Evolutionary conservation across 2,329 filamentous ascomycete genomes (phyloP), one percentile per base, ranked within the genome.

Genomic region (Microcyclospora tardicrescens): DNA sequence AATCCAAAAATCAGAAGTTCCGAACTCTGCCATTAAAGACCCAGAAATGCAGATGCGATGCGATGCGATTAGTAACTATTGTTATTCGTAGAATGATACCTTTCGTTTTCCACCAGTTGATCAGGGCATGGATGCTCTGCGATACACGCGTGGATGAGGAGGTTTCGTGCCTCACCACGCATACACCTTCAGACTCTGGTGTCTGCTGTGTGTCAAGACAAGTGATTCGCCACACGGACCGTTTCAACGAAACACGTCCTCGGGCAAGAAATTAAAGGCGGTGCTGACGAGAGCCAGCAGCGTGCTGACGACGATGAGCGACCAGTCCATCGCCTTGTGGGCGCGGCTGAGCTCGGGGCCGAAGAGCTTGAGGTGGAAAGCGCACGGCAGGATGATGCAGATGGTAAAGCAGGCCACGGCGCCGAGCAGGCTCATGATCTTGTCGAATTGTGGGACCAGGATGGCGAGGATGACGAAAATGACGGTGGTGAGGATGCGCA

Each of bases 291-390:
- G 50, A 10, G 84, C 89, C 56, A 95, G 62, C 14, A 77, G 54
- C 1, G 73, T 68, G 40, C 83, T 91, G 10, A 83, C 53, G 5
- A 75, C 58, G 54, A 95, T 77, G 49, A 94, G 61, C 12, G 65
- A 56, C 69, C 77, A 87, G 51, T 81, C 77, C 33, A 82, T 48
- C 4, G 74, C 57, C 51, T 74, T 77, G 61, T 94, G 84, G 15
- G 58, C 56, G 1, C 59, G 48, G 1, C 68, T 64, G 34, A 95
- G 75, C 43, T 89, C 78, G 36, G 76, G 71, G 34, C 78, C 77
- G 58, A 93, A 96, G 1, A 96, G 75, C 63, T 87, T 93, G 40
- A 96, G 64, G 55, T 96, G 86, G 57, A 98, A 96, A 4, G 79
- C 73, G 27, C 94, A 66, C 0, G 89, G 91, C 36, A 98, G 68